A percentile compares a stretch with the other conserved stretches of the same genome.
Conservation (phyloP, 1,139 yeast genomes). For the Candida tetrigidarum region DNA sequence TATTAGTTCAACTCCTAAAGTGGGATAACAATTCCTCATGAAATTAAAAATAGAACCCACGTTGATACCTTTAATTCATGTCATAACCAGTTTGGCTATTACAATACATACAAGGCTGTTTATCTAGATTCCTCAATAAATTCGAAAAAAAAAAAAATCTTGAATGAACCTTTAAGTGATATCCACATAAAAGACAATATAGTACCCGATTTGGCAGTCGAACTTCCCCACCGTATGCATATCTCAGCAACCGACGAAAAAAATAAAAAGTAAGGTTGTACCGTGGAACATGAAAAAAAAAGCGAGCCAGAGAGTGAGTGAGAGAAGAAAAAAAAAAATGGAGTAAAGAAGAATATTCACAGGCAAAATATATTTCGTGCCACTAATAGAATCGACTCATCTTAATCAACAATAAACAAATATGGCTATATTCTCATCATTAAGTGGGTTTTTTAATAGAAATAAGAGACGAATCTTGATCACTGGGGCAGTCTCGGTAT, state of each 20-base stretch:
- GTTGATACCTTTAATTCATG: too few species aligned
- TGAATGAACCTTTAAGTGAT: too few species aligned
- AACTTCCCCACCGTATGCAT: not conserved
- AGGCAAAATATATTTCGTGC: not conserved
- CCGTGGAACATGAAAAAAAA: too few species aligned
- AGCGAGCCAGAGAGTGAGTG: too few species aligned
- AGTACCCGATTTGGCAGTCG: not conserved
- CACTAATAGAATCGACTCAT: not conserved
- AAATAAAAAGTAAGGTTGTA: constrained; percentile 1
- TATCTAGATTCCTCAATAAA: not conserved
- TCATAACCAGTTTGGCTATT: too few species aligned
- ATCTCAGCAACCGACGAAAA: not conserved
- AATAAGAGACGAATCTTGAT: constrained; percentile 64
- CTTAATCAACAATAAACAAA: not conserved
- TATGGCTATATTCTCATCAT: constrained; percentile 56
- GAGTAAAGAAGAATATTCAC: constrained; percentile 3
- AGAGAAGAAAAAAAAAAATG: too few species aligned
- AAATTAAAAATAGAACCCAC: not conserved
- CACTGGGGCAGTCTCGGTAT: constrained; percentile 59
- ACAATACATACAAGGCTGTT: too few species aligned
- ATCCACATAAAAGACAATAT: too few species aligned
- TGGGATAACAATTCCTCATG: not conserved
- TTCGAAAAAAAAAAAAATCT: too few species aligned
- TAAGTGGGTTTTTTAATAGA: constrained; percentile 60
- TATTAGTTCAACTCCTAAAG: not conserved